Evolutionary conservation across 2,329 filamentous ascomycete genomes (phyloP), one percentile per base, ranked within the genome.

Genomic region (Phoma sp.): DNA sequence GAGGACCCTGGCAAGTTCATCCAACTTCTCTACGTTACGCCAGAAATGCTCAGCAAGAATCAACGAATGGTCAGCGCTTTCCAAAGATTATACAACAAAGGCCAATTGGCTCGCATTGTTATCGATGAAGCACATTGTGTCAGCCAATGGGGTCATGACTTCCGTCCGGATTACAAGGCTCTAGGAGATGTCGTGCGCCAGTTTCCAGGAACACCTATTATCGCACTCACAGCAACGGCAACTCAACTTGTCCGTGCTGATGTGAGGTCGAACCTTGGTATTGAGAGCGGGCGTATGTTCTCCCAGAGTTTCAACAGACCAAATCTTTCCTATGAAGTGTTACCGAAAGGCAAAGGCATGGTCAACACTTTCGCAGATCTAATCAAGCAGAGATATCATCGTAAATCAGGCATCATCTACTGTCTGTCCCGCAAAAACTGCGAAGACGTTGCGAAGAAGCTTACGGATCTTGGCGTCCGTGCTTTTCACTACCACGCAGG

Each of bases 71-170:
- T 87, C 54, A 82, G 81, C 46, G 84, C 82, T 2, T 81, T 99
- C 60, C 78, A 85, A 46, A 81, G 80, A 2, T 80, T 99, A n/a
- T 84, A 96, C 73, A 75, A 76, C 13, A 86, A 86, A 45, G 80
- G 83, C 3, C 90, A 88, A 65, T 85, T 99, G 47, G 94, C 96
- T 15, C 87, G 95, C 24, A 86, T 99, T 43, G 95, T 99, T 48
- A 96, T 99, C 60, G 95, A 99, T 65, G 96, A 99, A 77, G 95
- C 95, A n/a, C 95, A 99, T 74, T 99, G 95, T 74, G 94, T 99
- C 24, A 98, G 95, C 74, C 93, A 99, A 80, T 99, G 95, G 95
- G 95, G 95, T 0, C 95, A 99, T 66, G 95, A 99, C 74, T 99
- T 99, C 72, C 87, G 96, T 40, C 94, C 93, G 0, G 94, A 98